Percentiles rank a stretch among this genome's conserved stretches.
Evolutionary conservation across 2,329 filamentous ascomycete genomes (phyloP).

Genomic region (Clarireedia monteithiana): DNA sequence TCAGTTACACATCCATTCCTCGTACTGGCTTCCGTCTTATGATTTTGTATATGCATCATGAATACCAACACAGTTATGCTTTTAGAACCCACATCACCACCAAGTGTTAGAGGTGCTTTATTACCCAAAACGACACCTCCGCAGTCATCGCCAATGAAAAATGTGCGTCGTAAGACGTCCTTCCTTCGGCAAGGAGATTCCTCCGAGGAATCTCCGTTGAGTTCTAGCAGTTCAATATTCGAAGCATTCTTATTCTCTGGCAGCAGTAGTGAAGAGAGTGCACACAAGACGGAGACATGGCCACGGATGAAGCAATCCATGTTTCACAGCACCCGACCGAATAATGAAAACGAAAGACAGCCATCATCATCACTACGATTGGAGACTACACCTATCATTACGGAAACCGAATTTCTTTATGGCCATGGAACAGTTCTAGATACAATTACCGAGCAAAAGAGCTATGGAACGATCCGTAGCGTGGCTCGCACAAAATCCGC

Average conservation of each 20-base stretch:
- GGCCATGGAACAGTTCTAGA: slow-evolving; percentile 34
- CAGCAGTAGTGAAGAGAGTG: slow-evolving; percentile 25
- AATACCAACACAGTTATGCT: slow-evolving; percentile 11
- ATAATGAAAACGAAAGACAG: slow-evolving; percentile 6
- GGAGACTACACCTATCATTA: neutral
- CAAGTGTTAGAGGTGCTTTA: slow-evolving; percentile 14
- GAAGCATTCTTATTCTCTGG: slow-evolving; percentile 32
- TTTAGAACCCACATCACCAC: slow-evolving; percentile 4
- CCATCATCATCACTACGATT: slow-evolving; percentile 1
- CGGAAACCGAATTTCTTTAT: slow-evolving; percentile 30
- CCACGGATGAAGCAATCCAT: neutral
- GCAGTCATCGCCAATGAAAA: slow-evolving; percentile 15
- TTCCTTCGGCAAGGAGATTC: slow-evolving; percentile 28
- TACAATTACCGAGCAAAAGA: slow-evolving; percentile 36
- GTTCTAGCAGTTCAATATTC: slow-evolving; percentile 32
- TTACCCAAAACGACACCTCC: slow-evolving; percentile 10
- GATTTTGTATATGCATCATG: slow-evolving; percentile 20
- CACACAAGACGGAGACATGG: slow-evolving; percentile 13
- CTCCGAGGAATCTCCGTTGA: slow-evolving; percentile 30
- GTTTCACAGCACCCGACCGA: neutral
- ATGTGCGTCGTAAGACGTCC: slow-evolving; percentile 28
- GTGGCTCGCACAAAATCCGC: slow-evolving; percentile 19
- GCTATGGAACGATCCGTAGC: slow-evolving; percentile 24
- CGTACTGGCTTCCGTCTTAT: slow-evolving; percentile 1
- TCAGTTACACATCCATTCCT: slow-evolving; percentile 1